These are phyloP conservation scores for Grosmannia clavigera DNA, from an alignment of 2,329 filamentous ascomycete genomes.

Conservation along the genomic window DNA sequence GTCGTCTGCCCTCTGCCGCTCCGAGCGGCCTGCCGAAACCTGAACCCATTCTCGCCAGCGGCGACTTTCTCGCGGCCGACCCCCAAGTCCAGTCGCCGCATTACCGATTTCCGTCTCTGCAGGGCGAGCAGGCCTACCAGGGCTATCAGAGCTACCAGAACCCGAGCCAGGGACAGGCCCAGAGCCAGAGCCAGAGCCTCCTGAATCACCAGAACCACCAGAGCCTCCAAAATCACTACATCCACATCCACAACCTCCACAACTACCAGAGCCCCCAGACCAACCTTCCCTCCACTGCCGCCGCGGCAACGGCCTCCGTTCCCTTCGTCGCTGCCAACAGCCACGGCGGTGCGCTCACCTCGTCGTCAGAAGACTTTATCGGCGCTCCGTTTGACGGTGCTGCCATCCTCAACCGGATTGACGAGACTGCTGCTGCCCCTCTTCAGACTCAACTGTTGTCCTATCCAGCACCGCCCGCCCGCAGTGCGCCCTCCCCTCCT, in stretches of 20 bases:
- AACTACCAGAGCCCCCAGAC: slow-evolving; percentile 6
- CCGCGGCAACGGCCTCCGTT: slow-evolving; percentile 14
- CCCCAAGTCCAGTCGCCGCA: slow-evolving; percentile 16
- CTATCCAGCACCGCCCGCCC: slow-evolving; percentile 12
- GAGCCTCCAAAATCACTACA: not conserved
- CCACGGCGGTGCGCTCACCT: slow-evolving; percentile 27
- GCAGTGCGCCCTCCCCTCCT: slow-evolving; percentile 15
- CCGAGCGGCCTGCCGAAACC: slow-evolving; percentile 22
- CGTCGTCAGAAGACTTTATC: slow-evolving; percentile 46
- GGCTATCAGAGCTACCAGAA: slow-evolving; percentile 12
- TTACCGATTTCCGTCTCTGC: not conserved
- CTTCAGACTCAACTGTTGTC: not conserved
- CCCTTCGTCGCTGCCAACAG: slow-evolving; percentile 15
- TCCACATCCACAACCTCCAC: not conserved
- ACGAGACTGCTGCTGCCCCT: slow-evolving; percentile 29
- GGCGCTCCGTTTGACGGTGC: slow-evolving; percentile 54
- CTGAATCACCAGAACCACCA: slow-evolving; percentile 8
- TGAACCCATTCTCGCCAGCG: slow-evolving; percentile 32
- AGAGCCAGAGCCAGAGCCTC: not conserved
- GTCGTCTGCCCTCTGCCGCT: slow-evolving; percentile 26
- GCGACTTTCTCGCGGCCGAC: slow-evolving; percentile 31
- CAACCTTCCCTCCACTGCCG: slow-evolving; percentile 3
- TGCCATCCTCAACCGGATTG: slow-evolving; percentile 47
- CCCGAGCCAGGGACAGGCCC: not conserved
- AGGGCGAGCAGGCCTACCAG: not conserved